phyloP scores from a whole-genome alignment of 371 early-diverging fungal genomes.

The Syncephalastrum contaminatum region DNA sequence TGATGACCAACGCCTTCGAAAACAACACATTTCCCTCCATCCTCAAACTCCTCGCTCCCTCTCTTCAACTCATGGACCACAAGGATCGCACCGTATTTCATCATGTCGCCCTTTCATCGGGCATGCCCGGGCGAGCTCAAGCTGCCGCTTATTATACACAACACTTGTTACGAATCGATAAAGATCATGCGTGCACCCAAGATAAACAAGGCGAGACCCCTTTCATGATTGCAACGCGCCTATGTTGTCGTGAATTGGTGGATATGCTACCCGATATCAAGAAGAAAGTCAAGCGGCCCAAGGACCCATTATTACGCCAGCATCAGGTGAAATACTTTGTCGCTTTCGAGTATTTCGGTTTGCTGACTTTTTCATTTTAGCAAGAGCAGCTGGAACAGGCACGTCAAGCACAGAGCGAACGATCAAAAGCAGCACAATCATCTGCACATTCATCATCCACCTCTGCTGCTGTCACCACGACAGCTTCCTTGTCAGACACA shows the following conservation, averaged over 20 bases:
- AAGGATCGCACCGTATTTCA: constrained; percentile 81
- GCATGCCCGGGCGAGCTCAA: constrained; percentile 57
- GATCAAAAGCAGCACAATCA: not conserved
- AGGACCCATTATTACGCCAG: too few species aligned
- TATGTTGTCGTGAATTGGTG: constrained; percentile 65
- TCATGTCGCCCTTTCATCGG: constrained; percentile 75
- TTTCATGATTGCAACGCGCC: constrained; percentile 80
- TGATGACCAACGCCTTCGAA: constrained; percentile 86
- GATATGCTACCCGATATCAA: constrained; percentile 63
- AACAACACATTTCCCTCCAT: constrained; percentile 73
- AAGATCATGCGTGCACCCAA: constrained; percentile 25
- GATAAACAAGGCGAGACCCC: constrained; percentile 91
- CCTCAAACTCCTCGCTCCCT: constrained; percentile 65
- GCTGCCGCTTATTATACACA: constrained; percentile 80
- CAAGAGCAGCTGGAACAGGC: too few species aligned
- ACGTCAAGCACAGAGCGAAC: too few species aligned
- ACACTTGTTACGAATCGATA: constrained; percentile 66
- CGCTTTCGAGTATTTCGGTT: too few species aligned
- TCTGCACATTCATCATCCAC: constrained; percentile 3
- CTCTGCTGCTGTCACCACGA: constrained; percentile 12
- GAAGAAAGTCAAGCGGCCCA: constrained; percentile 50
- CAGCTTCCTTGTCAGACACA: not conserved
- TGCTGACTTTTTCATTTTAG: too few species aligned
- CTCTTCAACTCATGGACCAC: constrained; percentile 67
- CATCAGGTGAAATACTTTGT: too few species aligned